Conservation (phyloP, 352 stramenopile genomes). For the Plasmopara viticola region DNA sequence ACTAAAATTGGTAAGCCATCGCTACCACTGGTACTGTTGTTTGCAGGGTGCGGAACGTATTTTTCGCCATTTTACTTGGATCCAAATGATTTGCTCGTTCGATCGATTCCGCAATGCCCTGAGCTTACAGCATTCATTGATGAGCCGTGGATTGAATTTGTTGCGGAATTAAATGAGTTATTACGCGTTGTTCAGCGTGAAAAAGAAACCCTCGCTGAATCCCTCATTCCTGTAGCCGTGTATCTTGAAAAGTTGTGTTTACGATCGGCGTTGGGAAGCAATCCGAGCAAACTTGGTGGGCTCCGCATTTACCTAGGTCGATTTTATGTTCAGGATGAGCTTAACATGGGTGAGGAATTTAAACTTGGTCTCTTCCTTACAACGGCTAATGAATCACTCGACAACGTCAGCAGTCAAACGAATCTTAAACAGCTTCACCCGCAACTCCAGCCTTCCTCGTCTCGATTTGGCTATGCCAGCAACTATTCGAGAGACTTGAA, state of each 20-base stretch:
- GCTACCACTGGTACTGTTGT: slow-evolving; percentile 65
- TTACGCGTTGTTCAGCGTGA: slow-evolving; percentile 64
- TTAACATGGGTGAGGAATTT: slow-evolving; percentile 63
- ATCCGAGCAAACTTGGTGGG: slow-evolving; percentile 45
- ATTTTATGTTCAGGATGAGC: slow-evolving; percentile 68
- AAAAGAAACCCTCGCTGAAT: slow-evolving; percentile 42
- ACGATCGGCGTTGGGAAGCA: slow-evolving; percentile 25
- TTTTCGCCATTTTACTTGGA: slow-evolving; percentile 75
- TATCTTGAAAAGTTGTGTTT: slow-evolving; percentile 59
- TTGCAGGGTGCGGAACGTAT: slow-evolving; percentile 74
- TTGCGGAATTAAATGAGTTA: slow-evolving; percentile 72
- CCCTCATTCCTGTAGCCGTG: slow-evolving; percentile 51
- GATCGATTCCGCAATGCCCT: slow-evolving; percentile 68
- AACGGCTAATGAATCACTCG: slow-evolving; percentile 32
- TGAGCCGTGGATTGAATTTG: slow-evolving; percentile 79
- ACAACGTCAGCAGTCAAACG: slow-evolving; percentile 21
- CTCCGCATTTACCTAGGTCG: slow-evolving; percentile 65
- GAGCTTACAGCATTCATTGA: slow-evolving; percentile 82
- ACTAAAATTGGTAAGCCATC: slow-evolving; percentile 68
- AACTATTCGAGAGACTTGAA: slow-evolving; percentile 25
- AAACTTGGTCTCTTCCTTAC: slow-evolving; percentile 70
- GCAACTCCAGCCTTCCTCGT: slow-evolving; percentile 14
- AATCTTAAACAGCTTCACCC: slow-evolving; percentile 18
- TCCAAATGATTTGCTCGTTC: slow-evolving; percentile 72
- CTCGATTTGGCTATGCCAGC: slow-evolving; percentile 19